Evolutionary conservation across 352 stramenopile genomes (phyloP).

Genomic region (Pythium periplocum): DNA sequence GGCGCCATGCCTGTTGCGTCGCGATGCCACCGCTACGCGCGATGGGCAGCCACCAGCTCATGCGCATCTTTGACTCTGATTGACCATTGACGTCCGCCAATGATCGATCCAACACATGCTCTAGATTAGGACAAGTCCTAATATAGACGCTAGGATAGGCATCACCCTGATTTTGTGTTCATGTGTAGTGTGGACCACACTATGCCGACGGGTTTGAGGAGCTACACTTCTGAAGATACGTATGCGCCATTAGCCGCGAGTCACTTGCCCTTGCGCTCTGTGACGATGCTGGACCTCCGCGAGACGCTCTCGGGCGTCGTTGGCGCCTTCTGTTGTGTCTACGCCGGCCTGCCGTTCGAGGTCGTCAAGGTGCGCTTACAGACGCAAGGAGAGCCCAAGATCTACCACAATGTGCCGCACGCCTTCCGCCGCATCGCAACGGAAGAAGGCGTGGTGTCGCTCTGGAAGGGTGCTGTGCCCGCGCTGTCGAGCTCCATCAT

Average conservation of each 20-base stretch:
- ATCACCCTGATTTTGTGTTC: too few relatives aligned
- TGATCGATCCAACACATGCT: slow-evolving; percentile 8
- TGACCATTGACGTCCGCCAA: slow-evolving; percentile 12
- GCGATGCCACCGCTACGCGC: slow-evolving; percentile 1
- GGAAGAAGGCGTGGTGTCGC: slow-evolving; percentile 60
- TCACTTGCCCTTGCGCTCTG: too few relatives aligned
- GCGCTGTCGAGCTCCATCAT: slow-evolving; percentile 85
- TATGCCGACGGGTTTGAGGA: background rate
- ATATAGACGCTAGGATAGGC: background rate
- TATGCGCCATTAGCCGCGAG: too few relatives aligned
- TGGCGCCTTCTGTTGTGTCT: slow-evolving; percentile 79
- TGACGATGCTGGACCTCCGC: slow-evolving; percentile 59
- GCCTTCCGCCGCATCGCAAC: slow-evolving; percentile 66
- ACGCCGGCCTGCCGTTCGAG: slow-evolving; percentile 84
- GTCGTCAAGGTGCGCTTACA: slow-evolving; percentile 84
- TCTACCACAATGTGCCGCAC: slow-evolving; percentile 60
- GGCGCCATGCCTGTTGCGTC: background rate
- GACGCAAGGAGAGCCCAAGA: slow-evolving; percentile 56
- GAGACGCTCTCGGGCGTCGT: slow-evolving; percentile 74
- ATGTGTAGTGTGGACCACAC: slow-evolving; percentile 3
- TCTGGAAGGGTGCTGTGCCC: slow-evolving; percentile 87
- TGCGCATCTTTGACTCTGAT: slow-evolving; percentile 6
- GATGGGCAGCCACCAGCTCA: slow-evolving; percentile 13
- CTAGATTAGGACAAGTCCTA: slow-evolving; percentile 7
- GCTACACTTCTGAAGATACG: slow-evolving; percentile 1